A percentile compares a stretch with the other conserved stretches of the same genome.
Conservation (phyloP, 2,329 filamentous ascomycete species). For the Ceratocystis smalleyi region DNA sequence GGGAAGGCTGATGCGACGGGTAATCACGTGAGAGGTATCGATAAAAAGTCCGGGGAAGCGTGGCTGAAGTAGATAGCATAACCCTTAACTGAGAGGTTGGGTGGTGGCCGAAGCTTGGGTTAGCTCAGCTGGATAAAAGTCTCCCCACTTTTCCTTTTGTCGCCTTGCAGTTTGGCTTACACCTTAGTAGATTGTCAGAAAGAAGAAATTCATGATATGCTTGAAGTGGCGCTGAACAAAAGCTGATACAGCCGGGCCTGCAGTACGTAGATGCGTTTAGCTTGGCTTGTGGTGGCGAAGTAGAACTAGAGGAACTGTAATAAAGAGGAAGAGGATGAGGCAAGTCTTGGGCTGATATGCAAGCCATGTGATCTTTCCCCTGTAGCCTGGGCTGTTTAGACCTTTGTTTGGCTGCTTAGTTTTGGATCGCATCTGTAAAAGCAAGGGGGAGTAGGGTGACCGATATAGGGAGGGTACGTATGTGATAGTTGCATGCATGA, state of each 20-base stretch:
- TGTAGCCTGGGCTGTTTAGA: neutral
- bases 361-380: neutral
- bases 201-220: neutral
- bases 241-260: neutral
- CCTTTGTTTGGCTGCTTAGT: neutral
- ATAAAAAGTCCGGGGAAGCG: neutral
- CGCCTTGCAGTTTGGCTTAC: no score
- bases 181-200: no score
- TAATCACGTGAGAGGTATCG: conserved; percentile 6
- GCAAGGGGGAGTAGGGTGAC: neutral
- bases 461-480: no score
- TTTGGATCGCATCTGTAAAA: neutral
- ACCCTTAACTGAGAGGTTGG: no score
- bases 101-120: neutral
- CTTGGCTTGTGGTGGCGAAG: neutral
- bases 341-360: neutral
- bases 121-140: no score
- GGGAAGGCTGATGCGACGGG: neutral
- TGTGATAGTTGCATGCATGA: no score
- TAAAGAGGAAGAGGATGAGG: neutral
- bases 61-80: no score
- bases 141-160: no score
- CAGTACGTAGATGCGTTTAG: neutral
- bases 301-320: neutral
- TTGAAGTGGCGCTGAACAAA: neutral